Evolutionary conservation across 176 grass and related monocot genomes (phyloP).

Genomic region (Hordeum vulgare): MorexV3_pseudomolecules_assembly NC_058518.1:453642317-453642816

Average conservation of each 20-base stretch:
- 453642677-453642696: conserved; percentile 73
- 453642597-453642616: conserved; percentile 78
- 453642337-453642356: conserved; percentile 58
- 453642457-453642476: conserved; percentile 82
- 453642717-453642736: conserved; percentile 75
- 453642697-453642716: too few relatives aligned
- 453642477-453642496: conserved; percentile 86
- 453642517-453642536: conserved; percentile 89
- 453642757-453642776: conserved; percentile 34
- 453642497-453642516: conserved; percentile 86
- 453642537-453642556: conserved; percentile 92
- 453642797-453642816: too few relatives aligned
- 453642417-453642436: conserved; percentile 9
- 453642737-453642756: conserved; percentile 69
- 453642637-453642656: conserved; percentile 80
- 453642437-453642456: conserved; percentile 64
- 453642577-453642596: conserved; percentile 91
- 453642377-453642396: conserved; percentile 72
- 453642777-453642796: too few relatives aligned
- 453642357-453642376: conserved; percentile 85
- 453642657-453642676: conserved; percentile 67
- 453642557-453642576: conserved; percentile 71
- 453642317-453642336: conserved; percentile 67
- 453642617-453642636: conserved; percentile 98
- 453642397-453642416: conserved; percentile 61